Evolutionary conservation across 139 green algal genomes (phyloP).

Genomic region (Chlorokybus atmophyticus): DNA sequence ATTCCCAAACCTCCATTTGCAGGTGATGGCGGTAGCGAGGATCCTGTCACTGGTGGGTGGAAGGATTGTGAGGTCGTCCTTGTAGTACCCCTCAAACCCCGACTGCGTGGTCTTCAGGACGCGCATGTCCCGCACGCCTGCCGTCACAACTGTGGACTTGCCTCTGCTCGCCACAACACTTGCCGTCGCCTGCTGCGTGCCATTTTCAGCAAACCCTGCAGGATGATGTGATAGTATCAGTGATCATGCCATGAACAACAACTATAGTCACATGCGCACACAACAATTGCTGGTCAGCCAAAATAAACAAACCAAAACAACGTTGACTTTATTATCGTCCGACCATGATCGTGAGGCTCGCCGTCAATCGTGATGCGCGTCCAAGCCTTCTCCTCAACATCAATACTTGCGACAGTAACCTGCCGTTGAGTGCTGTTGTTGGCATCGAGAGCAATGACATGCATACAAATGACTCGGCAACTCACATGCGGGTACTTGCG

Average conservation of each 20-base stretch:
- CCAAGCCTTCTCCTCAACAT: constrained; percentile 77
- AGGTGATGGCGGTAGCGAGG: constrained; percentile 65
- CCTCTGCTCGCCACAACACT: too few relatives aligned
- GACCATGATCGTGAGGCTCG: constrained; percentile 60
- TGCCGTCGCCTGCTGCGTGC: too few relatives aligned
- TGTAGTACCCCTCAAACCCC: constrained; percentile 60
- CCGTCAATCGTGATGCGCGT: constrained; percentile 40
- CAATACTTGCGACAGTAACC: constrained; percentile 47
- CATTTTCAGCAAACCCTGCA: too few relatives aligned
- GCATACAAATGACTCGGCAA: not conserved
- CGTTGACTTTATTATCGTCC: too few relatives aligned
- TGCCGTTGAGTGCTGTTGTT: not conserved
- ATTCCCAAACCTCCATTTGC: constrained; percentile 81
- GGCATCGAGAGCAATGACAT: too few relatives aligned
- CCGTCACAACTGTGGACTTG: too few relatives aligned
- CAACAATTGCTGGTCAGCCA: too few relatives aligned
- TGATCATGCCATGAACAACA: too few relatives aligned
- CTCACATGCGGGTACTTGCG: not conserved
- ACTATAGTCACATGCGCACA: too few relatives aligned
- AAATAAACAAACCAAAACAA: too few relatives aligned
- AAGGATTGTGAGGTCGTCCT: constrained; percentile 78
- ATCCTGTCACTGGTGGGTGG: constrained; percentile 72
- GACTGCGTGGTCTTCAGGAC: constrained; percentile 90
- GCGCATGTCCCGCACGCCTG: too few relatives aligned
- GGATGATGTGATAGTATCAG: too few relatives aligned